Percentiles rank a stretch among this genome's conserved stretches.
Conservation (phyloP, 768 basidiomycete genomes). For the Mycena galopus region DNA sequence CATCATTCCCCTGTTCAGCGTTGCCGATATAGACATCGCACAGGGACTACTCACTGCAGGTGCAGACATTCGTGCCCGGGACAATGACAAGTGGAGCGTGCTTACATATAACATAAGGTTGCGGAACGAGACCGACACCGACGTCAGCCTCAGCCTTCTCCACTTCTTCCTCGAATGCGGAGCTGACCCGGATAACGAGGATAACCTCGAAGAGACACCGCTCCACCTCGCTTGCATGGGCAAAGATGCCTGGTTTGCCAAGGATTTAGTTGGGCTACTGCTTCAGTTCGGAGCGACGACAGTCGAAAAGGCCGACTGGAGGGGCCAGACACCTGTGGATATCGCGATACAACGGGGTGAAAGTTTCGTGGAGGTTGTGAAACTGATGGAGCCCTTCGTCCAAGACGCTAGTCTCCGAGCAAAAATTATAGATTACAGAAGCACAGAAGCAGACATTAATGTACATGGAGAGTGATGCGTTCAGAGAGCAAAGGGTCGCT, state of each 20-base stretch:
- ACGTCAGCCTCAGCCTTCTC: neutral
- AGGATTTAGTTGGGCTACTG: too few species aligned
- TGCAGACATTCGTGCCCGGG: neutral
- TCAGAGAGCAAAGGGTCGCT: too few species aligned
- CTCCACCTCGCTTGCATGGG: neutral
- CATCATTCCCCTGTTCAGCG: neutral
- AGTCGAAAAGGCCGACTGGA: neutral
- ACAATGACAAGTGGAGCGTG: neutral
- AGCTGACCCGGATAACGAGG: neutral
- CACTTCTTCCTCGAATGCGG: slow-evolving; percentile 1
- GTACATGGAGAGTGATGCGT: too few species aligned
- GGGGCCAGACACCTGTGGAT: neutral
- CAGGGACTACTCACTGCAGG: neutral
- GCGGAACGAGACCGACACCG: too few species aligned
- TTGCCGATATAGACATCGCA: neutral
- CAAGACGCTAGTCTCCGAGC: too few species aligned
- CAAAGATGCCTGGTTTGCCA: neutral
- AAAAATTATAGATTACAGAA: too few species aligned
- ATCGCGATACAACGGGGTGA: neutral
- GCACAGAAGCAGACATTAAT: too few species aligned
- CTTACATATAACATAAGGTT: too few species aligned
- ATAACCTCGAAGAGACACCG: neutral
- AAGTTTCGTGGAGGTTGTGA: too few species aligned
- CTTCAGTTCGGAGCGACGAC: neutral
- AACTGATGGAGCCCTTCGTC: too few species aligned